Percentiles rank a stretch among this genome's conserved stretches.
Conservation (phyloP, 1,284 basidiomycete genomes). For the Exsudoporus floridanus region DNA sequence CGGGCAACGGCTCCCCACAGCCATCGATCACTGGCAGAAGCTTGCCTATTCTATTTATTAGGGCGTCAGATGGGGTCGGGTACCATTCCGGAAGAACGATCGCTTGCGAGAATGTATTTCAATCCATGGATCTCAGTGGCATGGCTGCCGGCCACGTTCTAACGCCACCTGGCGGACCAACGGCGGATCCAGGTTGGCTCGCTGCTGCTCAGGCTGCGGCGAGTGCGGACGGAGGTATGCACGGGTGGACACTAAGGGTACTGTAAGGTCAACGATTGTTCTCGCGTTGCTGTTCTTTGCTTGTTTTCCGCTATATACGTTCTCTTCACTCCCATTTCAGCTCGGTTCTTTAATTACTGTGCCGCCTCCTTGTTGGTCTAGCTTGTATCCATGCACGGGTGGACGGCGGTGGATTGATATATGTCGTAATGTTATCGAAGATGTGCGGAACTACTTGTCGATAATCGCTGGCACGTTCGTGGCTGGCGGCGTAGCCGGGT, state of each 20-base stretch:
- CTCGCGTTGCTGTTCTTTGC: conserved; percentile 23
- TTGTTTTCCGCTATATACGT: conserved; percentile 34
- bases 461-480: conserved; percentile 28
- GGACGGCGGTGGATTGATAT: conserved; percentile 17
- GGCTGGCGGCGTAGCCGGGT: background rate
- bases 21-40: conserved; percentile 59
- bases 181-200: conserved; percentile 60
- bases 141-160: conserved; percentile 40
- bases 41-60: conserved; percentile 71
- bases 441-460: conserved; percentile 10
- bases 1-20: conserved; percentile 35
- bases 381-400: conserved; percentile 6
- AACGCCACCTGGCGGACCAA: conserved; percentile 39
- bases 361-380: conserved; percentile 9
- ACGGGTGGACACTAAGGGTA: conserved; percentile 74
- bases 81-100: conserved; percentile 84
- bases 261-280: conserved; percentile 44
- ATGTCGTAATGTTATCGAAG: conserved; percentile 31
- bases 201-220: conserved; percentile 65
- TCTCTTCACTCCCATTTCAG: conserved; percentile 18
- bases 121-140: conserved; percentile 54
- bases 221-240: conserved; percentile 52
- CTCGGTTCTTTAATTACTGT: conserved; percentile 2
- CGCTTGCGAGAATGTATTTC: conserved; percentile 78
- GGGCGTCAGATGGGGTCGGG: conserved; percentile 73